phyloP scores from a whole-genome alignment of 2,329 filamentous ascomycete genomes.

The Lasiodiplodia gonubiensis region DNA sequence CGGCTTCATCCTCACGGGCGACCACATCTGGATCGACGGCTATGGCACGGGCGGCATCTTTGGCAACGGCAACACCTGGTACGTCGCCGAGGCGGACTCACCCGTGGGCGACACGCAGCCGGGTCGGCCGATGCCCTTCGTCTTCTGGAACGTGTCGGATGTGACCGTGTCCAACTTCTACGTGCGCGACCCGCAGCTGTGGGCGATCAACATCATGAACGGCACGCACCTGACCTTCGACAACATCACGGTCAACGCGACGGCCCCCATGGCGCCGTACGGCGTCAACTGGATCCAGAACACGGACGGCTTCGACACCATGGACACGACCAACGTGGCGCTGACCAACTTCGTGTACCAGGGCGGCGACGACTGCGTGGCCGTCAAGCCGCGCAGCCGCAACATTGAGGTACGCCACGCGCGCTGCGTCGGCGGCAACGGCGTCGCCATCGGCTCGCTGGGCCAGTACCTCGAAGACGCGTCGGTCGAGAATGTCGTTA shows the following conservation, averaged over 20 bases:
- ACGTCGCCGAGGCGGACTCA: slow-evolving; percentile 51
- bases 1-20: slow-evolving; percentile 58
- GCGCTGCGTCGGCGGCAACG: slow-evolving; percentile 61
- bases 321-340: slow-evolving; percentile 58
- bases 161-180: slow-evolving; percentile 60
- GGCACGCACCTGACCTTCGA: slow-evolving; percentile 60
- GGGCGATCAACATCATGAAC: slow-evolving; percentile 64
- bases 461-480: slow-evolving; percentile 63
- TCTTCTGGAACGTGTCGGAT: slow-evolving; percentile 63
- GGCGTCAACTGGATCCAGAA: slow-evolving; percentile 64
- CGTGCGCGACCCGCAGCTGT: slow-evolving; percentile 59
- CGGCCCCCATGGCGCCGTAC: slow-evolving; percentile 56
- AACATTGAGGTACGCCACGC: slow-evolving; percentile 61
- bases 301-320: slow-evolving; percentile 63
- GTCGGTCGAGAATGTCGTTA: slow-evolving; percentile 55
- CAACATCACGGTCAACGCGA: slow-evolving; percentile 59
- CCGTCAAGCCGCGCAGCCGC: slow-evolving; percentile 66
- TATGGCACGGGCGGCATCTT: slow-evolving; percentile 60
- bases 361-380: slow-evolving; percentile 67
- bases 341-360: slow-evolving; percentile 60
- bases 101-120: slow-evolving; percentile 49
- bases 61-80: slow-evolving; percentile 63
- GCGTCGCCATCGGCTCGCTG: slow-evolving; percentile 58
- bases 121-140: slow-evolving; percentile 63
- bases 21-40: slow-evolving; percentile 59